Evolutionary conservation across 306 rosid genomes (phyloP), one percentile per base, ranked within the genome.

Genomic region (Pueraria montana): DNA sequence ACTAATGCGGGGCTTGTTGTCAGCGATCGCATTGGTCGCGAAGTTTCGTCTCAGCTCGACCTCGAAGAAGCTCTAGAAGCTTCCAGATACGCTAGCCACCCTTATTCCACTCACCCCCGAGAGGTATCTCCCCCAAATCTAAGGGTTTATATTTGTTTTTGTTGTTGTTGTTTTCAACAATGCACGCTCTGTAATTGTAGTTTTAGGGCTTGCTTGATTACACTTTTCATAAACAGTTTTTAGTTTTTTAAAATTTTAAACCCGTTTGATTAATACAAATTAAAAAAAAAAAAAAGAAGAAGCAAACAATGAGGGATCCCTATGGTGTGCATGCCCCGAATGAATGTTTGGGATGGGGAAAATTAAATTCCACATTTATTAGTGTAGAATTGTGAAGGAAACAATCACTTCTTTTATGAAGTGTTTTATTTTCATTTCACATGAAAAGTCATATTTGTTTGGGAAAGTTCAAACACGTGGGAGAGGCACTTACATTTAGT

Each of bases 51-150:
- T 56, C 98, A 96, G 85, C 94, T 91, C 64, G 98, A 96, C 86
- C 96, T 96, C 30, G 97, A 96, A 90, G 99, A 94, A 86, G 78
- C 98, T 72, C 94, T 96, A 1, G 99, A 96, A 76, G 97, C 98
- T 53, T 94, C 97, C 32, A 86, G 99, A 91, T 92, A 96, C 73
- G 87, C 92, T 2, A 96, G 94, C 55, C 97, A 96, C 85, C 98
- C 99, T 0, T 96, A 96, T 77, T 88, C 97, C 10, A 87, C 95
- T 83, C 96, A 90, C 79, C 96, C 99, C 67, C 88, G 92, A 83
- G 98, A 96, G 97, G 99, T 94, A 84, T 67, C 55, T 80, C 78
- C 64, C 18, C 40, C 24, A 7, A 7, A 40, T 45, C 7, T 8
- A 8, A 52, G 64, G 58, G 55, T 17, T 62, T 45, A 3, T 8